These are phyloP conservation scores for Xylaria grammica DNA, from an alignment of 495 filamentous ascomycete genomes.

Conservation along the genomic window DNA sequence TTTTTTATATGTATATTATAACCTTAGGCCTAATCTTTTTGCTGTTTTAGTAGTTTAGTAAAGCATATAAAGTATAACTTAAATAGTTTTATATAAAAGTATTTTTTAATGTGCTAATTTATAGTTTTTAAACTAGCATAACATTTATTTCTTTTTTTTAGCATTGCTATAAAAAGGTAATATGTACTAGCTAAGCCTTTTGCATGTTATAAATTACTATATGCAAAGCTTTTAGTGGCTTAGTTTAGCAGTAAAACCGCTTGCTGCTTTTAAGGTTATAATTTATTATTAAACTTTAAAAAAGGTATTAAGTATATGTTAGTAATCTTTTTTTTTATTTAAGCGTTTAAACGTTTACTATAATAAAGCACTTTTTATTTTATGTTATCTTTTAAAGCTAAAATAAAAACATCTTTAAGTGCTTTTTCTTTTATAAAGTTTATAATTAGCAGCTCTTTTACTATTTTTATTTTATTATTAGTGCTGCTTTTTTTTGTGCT, in stretches of 20 bases:
- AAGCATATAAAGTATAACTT: conserved; percentile 2
- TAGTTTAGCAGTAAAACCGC: neutral
- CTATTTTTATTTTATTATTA: too few relatives aligned
- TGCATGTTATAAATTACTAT: neutral
- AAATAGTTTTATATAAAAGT: neutral
- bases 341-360: neutral
- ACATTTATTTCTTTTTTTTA: conserved; percentile 8
- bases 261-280: neutral
- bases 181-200: neutral
- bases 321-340: neutral
- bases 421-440: neutral
- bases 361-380: neutral
- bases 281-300: neutral
- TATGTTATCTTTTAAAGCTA: conserved; percentile 3
- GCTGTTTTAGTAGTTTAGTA: neutral
- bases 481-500: too few relatives aligned
- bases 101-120: neutral
- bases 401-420: conserved; percentile 5
- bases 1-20: conserved; percentile 4
- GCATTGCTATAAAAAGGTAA: neutral
- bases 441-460: neutral
- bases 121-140: neutral
- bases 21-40: neutral
- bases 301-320: conserved; percentile 2
- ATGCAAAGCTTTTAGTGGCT: conserved; percentile 4